phyloP scores from a whole-genome alignment of 306 rosid species.

The Cucurbita pepo region DNA sequence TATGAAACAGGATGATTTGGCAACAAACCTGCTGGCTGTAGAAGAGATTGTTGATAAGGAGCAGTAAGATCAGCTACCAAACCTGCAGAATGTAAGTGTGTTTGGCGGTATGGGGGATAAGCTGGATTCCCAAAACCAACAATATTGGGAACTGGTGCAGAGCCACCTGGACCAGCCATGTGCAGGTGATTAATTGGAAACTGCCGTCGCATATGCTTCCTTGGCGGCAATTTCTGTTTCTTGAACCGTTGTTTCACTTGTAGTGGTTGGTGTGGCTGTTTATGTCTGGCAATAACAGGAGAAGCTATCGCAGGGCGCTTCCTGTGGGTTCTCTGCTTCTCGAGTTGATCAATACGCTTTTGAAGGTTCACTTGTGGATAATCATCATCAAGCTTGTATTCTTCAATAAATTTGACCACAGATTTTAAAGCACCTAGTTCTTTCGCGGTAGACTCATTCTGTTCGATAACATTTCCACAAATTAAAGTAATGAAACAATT shows the following conservation, averaged over 20 bases:
- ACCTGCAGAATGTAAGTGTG: constrained; percentile 28
- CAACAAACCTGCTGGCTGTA: constrained; percentile 39
- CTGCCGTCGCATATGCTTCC: constrained; percentile 17
- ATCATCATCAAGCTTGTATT: constrained; percentile 42
- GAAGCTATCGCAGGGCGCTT: constrained; percentile 25
- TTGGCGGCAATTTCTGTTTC: constrained; percentile 7
- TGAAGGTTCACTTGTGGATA: constrained; percentile 41
- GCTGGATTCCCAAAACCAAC: constrained; percentile 13
- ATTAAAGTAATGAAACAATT: constrained; percentile 6
- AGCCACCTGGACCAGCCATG: constrained; percentile 18
- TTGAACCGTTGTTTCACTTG: constrained; percentile 1
- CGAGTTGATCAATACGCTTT: constrained; percentile 39
- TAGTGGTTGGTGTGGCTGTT: constrained; percentile 11
- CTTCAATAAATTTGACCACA: constrained; percentile 44
- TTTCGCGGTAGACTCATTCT: constrained; percentile 46
- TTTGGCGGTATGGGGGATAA: constrained; percentile 22
- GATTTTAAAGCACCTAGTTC: constrained; percentile 47
- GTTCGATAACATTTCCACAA: constrained; percentile 19
- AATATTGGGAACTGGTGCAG: constrained; percentile 17
- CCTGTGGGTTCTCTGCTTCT: constrained; percentile 27
- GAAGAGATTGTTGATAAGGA: constrained; percentile 20
- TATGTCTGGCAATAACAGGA: constrained; percentile 22
- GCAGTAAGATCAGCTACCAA: constrained; percentile 28
- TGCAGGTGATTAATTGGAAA: constrained; percentile 35
- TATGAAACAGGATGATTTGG: constrained; percentile 27